phyloP scores from a whole-genome alignment of 1,284 basidiomycete genomes.

The Erythrobasidium hasegawianum region DNA sequence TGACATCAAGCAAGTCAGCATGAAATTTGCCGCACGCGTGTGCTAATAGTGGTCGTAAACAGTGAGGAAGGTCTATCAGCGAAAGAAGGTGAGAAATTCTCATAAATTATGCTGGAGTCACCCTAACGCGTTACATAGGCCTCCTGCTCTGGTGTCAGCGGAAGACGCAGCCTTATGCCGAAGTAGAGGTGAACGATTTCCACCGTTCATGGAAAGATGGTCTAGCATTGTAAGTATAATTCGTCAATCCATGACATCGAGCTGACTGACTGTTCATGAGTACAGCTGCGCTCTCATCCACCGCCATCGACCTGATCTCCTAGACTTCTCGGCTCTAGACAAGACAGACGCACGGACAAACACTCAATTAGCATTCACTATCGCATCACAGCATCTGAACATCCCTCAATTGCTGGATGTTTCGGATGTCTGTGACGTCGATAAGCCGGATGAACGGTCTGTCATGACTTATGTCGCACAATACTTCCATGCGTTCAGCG shows the following conservation, averaged over 20 bases:
- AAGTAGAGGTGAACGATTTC: conserved; percentile 91
- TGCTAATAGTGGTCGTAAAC: conserved; percentile 23
- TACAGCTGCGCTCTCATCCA: conserved; percentile 90
- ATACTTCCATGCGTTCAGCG: conserved; percentile 96
- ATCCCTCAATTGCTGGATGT: conserved; percentile 97
- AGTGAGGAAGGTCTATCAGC: conserved; percentile 96
- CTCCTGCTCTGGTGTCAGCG: conserved; percentile 96
- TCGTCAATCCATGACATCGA: not conserved
- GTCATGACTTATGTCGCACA: conserved; percentile 95
- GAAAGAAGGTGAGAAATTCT: conserved; percentile 63
- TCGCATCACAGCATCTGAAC: conserved; percentile 78
- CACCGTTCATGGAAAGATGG: conserved; percentile 89
- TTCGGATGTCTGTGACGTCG: conserved; percentile 86
- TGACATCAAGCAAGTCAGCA: conserved; percentile 76
- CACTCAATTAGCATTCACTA: conserved; percentile 75
- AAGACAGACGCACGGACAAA: conserved; percentile 72
- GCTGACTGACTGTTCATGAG: conserved; percentile 5
- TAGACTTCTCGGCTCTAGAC: conserved; percentile 80
- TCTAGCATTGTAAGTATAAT: conserved; percentile 72
- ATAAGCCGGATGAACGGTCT: conserved; percentile 85
- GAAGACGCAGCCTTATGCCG: conserved; percentile 84
- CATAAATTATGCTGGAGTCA: not conserved
- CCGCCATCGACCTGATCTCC: conserved; percentile 87
- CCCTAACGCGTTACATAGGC: conserved; percentile 46
- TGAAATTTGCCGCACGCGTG: not conserved